phyloP scores from a whole-genome alignment of 306 rosid species.

The Cyclanthera cordifolia region DNA sequence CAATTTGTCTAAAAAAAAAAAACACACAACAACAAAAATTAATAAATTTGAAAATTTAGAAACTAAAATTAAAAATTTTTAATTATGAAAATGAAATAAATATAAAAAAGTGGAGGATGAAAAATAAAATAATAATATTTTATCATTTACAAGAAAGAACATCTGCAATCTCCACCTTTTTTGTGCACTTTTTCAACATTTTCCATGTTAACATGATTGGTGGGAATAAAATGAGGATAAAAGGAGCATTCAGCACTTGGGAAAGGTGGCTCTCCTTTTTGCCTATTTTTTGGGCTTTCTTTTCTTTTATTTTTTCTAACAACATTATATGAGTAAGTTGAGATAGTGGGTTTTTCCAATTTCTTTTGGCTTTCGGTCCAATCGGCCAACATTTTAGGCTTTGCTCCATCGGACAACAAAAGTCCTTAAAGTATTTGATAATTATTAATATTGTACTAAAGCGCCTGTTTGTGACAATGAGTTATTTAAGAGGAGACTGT shows the following conservation, averaged over 20 bases:
- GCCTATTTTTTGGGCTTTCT: background rate
- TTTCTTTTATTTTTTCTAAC: background rate
- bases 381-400: constrained; percentile 10
- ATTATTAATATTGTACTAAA: too few relatives aligned
- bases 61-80: too few relatives aligned
- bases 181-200: constrained; percentile 13
- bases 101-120: too few relatives aligned
- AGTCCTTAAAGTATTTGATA: too few relatives aligned
- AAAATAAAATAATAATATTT: too few relatives aligned
- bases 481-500: too few relatives aligned
- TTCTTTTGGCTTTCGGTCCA: constrained; percentile 2
- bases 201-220: constrained; percentile 40
- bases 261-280: constrained; percentile 11
- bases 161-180: constrained; percentile 6
- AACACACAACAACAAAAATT: too few relatives aligned
- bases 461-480: too few relatives aligned
- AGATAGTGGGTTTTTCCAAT: background rate
- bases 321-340: background rate
- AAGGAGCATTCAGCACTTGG: constrained; percentile 36
- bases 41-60: too few relatives aligned
- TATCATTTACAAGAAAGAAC: too few relatives aligned
- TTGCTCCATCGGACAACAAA: background rate
- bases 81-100: too few relatives aligned
- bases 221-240: constrained; percentile 24
- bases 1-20: too few relatives aligned